A percentile compares a stretch with the other conserved stretches of the same genome.
Conservation (phyloP, 2,329 filamentous ascomycete genomes). For the Westerdykella sp. region DNA sequence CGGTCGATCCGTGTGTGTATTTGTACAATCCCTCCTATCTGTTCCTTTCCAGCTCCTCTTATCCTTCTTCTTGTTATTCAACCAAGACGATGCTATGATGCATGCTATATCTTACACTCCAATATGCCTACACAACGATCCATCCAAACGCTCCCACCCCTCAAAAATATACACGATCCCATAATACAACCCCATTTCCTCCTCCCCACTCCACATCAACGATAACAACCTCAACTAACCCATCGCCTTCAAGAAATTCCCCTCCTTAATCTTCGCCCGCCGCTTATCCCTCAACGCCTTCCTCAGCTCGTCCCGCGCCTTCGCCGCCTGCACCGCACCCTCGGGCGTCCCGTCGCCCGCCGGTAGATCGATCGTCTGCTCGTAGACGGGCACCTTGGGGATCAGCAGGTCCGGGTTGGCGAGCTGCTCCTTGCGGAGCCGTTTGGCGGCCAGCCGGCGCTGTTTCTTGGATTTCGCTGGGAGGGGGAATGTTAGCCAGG, state of each 20-base stretch:
- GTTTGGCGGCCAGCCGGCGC: conserved; percentile 64
- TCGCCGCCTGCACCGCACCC: conserved; percentile 42
- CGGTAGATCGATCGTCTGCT: conserved; percentile 72
- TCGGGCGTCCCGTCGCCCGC: conserved; percentile 44
- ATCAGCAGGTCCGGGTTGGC: conserved; percentile 60
- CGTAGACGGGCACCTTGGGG: conserved; percentile 63
- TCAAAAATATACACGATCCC: too few species aligned
- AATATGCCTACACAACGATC: too few species aligned
- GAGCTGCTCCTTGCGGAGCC: conserved; percentile 54
- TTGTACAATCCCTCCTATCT: too few species aligned
- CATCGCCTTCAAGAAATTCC: conserved; percentile 80
- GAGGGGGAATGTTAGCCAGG: conserved; percentile 1
- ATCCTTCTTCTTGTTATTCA: too few species aligned
- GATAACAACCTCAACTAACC: conserved; percentile 27
- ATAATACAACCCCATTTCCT: background rate
- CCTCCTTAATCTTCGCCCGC: conserved; percentile 73
- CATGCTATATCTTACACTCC: too few species aligned
- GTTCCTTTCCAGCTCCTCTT: too few species aligned
- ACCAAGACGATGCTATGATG: too few species aligned
- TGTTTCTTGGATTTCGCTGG: conserved; percentile 80
- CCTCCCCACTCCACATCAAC: background rate
- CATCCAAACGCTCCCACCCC: too few species aligned
- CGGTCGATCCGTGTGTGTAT: too few species aligned
- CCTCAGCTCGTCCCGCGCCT: conserved; percentile 57
- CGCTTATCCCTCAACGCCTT: conserved; percentile 69